Evolutionary conservation across 2,329 filamentous ascomycete species (phyloP), one percentile per base, ranked within the genome.

Genomic region (Xylariomycetidae sp.): DNA sequence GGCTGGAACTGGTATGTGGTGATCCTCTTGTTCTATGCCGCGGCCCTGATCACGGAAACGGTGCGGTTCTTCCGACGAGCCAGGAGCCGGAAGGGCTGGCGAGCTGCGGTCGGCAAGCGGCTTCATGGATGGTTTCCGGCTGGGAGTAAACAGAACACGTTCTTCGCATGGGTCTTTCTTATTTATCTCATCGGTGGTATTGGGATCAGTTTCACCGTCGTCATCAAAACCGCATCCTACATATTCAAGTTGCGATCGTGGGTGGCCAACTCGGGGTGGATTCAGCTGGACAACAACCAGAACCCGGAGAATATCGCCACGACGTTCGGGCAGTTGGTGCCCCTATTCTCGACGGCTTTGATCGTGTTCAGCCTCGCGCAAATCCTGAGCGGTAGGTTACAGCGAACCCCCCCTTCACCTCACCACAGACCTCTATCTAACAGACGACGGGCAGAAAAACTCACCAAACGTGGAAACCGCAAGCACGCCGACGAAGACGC

Each of bases 321-420:
- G 10, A 53, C 47, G 9, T 61, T 60, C 19, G 57, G 57, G 3
- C 57, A 61, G 41, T 46, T 59, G 8, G 53, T 60, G 8, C 57
- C 57, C 22, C 55, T 60, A n/a, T 45, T 54, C 10, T 45, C 54
- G 10, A 55, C 44, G 4, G 41, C 35, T n/a, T 23, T 56, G 38
- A 49, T 53, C 15, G 7, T 60, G 3, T 60, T 60, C 24, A 52
- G 48, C 22, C 50, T 58, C 18, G 18, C 44, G 17, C 54, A 58
- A 32, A 47, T 49, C 15, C 14, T 59, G 18, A 52, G 49, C 20
- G 48, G 52, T 53, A 35, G 28, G 50, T 29, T 23, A 23, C 7
- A 18, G 10, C n/a, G 9, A 2, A 4, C 18, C 17, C 25, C 15
- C 19, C 31, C 12, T 10, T 25, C 3, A 10, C 10, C 4, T 35